Base-by-base conservation (phyloP, 1,284 basidiomycete genomes). In the Ustilago trichophora region DNA sequence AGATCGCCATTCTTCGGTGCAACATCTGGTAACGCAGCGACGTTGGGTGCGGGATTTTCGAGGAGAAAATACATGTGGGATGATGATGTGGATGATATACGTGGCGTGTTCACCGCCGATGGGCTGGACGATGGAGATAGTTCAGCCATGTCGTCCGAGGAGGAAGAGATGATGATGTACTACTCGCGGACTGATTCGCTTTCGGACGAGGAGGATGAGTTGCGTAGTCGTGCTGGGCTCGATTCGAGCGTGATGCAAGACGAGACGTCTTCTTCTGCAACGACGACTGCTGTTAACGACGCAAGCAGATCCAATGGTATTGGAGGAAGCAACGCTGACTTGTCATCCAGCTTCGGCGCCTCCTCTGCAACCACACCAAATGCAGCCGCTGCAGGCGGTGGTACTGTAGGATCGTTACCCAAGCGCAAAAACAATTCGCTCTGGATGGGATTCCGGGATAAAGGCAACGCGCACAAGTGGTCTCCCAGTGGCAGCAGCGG, bases 381-480 rank as follows among this genome's bases (percentile, higher is more conserved):
- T n/a, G 32, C 33, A 3, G 31, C n/a, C n/a, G n/a, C n/a, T n/a
- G n/a, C 31, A 42, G 29, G 18, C 2, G 13, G 16, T 5, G 29
- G 32, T 25, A 13, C 36, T 9, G 37, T 31, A 2, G 40, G 48
- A 11, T 70, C 66, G 8, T 19, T 70, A 7, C 53, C 66, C 7
- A 60, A 60, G 18, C 66, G 66, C 32, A 64, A 60, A 27, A 58
- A 59, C 27, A 54, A 63, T 13, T 46, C 66, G n/a, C 49, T 65
- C 10, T 71, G 67, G 67, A 68, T 68, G 69, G 69, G 62, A 9
- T 67, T 68, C 38, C 21, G 64, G 10, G 69, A 65, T 33, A 62
- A 57, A 24, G 54, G 58, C 33, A 57, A 62, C 41, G 49, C 37
- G 16, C 65, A 67, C 48, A 67, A 57, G 16, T 67, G 64, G 57